Evolutionary conservation across 2,329 filamentous ascomycete genomes (phyloP).

Genomic region (Aspergillus sp.): DNA sequence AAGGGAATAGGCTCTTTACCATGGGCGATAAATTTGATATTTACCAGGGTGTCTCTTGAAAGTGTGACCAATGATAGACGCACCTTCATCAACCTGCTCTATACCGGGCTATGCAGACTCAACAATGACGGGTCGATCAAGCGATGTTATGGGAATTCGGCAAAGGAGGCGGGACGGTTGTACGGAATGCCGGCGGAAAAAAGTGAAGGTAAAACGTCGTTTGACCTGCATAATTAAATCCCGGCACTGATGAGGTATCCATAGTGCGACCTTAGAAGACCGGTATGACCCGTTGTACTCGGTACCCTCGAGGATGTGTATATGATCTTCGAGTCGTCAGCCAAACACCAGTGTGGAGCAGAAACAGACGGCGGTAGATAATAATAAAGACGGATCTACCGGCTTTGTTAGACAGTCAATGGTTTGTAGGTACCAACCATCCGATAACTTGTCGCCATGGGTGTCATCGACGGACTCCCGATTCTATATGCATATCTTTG

Average conservation of each 20-base stretch:
- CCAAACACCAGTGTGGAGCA: no score
- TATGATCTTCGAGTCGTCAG: slow-evolving; percentile 11
- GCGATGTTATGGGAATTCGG: background rate
- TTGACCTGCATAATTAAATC: background rate
- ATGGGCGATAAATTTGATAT: no score
- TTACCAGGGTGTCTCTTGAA: no score
- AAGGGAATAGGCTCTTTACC: no score
- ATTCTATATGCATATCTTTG: slow-evolving; percentile 21
- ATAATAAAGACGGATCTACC: no score
- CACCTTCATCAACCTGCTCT: no score
- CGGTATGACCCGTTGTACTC: slow-evolving; percentile 20
- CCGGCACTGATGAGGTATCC: background rate
- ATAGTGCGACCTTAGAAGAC: slow-evolving; percentile 21
- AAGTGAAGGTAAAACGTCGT: slow-evolving; percentile 17
- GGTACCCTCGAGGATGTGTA: slow-evolving; percentile 17
- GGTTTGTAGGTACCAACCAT: slow-evolving; percentile 8
- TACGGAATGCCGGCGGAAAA: slow-evolving; percentile 24
- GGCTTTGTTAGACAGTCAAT: no score
- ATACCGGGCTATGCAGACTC: no score
- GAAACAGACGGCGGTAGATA: no score
- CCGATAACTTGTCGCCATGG: slow-evolving; percentile 12
- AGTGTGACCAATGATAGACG: no score
- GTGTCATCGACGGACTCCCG: slow-evolving; percentile 14
- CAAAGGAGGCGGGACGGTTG: slow-evolving; percentile 25
- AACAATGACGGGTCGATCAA: no score